Conservation (phyloP, 1,284 basidiomycete species). For the Salmacisia buchloeana region DNA sequence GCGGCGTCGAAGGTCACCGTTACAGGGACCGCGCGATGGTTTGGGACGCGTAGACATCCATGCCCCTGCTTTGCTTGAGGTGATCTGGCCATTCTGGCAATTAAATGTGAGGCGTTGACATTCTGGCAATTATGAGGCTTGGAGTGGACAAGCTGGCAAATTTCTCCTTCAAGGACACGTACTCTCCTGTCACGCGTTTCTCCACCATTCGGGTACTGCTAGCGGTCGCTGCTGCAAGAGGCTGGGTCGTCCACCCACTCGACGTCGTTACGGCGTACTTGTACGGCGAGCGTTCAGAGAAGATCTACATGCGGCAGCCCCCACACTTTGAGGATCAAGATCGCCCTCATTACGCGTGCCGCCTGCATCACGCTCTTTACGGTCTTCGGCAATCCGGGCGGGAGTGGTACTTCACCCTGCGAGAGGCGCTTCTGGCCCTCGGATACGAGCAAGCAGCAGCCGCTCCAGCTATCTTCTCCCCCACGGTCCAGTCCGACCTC, state of each 20-base stretch:
- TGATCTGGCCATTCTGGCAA: too few species aligned
- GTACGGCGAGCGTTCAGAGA: background rate
- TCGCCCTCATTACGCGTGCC: background rate
- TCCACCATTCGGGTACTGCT: background rate
- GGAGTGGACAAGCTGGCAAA: too few species aligned
- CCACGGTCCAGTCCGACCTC: too few species aligned
- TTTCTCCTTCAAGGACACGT: background rate
- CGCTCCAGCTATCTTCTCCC: background rate
- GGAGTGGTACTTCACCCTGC: background rate
- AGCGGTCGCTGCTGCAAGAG: background rate
- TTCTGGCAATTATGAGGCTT: too few species aligned
- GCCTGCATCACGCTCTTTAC: background rate
- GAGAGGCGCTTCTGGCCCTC: background rate
- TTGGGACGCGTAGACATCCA: too few species aligned
- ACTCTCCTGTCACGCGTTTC: background rate
- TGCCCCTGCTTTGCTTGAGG: too few species aligned
- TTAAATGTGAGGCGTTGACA: too few species aligned
- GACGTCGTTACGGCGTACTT: constrained; percentile 1
- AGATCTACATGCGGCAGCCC: background rate
- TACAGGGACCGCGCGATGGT: too few species aligned
- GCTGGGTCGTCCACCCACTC: background rate
- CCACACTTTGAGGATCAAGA: background rate
- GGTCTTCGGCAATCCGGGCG: background rate
- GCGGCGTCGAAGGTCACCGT: too few species aligned
- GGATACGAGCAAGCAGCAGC: background rate